Conservation (phyloP, 2,329 filamentous ascomycete species). For the Alternaria longipes region DNA sequence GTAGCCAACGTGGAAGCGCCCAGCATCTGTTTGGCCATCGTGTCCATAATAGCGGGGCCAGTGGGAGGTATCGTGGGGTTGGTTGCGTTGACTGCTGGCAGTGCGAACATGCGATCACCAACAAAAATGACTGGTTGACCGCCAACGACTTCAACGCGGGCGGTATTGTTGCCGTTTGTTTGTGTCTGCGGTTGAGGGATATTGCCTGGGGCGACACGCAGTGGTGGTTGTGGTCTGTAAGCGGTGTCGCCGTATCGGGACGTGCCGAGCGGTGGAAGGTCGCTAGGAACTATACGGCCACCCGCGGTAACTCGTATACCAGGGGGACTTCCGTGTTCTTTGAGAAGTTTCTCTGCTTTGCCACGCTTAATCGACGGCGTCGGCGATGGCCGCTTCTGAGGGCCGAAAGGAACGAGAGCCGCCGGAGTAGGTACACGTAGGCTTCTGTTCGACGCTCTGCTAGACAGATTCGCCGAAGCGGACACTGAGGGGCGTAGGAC, state of each 20-base stretch:
- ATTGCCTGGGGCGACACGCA: conserved; percentile 33
- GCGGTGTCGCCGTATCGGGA: conserved; percentile 44
- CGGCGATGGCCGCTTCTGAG: conserved; percentile 55
- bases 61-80: conserved; percentile 21
- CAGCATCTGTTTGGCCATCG: conserved; percentile 22
- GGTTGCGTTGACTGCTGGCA: conserved; percentile 37
- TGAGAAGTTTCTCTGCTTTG: conserved; percentile 60
- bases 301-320: conserved; percentile 62
- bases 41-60: conserved; percentile 22
- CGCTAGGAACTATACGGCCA: conserved; percentile 62
- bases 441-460: conserved; percentile 36
- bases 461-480: conserved; percentile 45
- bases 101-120: conserved; percentile 44
- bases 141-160: conserved; percentile 42
- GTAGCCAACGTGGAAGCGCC: conserved; percentile 21
- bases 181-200: conserved; percentile 38
- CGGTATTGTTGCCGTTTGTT: conserved; percentile 28
- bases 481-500: conserved; percentile 54
- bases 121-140: conserved; percentile 45
- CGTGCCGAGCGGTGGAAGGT: conserved; percentile 46
- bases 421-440: conserved; percentile 33
- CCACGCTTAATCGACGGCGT: conserved; percentile 61
- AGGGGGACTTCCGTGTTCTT: conserved; percentile 61
- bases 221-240: conserved; percentile 36
- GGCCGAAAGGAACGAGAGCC: conserved; percentile 22